Conservation (phyloP, 1,139 yeast genomes). For the Debaryomycetaceae sp. region DNA sequence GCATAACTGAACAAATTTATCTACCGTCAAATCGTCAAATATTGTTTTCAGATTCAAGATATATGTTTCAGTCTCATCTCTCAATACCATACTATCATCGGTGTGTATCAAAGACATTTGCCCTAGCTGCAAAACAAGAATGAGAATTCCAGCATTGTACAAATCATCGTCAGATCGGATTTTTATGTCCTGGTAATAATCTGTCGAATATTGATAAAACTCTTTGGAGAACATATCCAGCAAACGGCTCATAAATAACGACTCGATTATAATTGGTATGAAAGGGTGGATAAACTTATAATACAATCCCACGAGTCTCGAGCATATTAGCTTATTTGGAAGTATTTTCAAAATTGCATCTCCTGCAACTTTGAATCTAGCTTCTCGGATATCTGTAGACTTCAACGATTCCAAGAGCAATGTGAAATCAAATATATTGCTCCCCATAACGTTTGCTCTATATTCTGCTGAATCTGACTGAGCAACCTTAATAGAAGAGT, state of each 20-base stretch:
- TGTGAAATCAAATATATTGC: constrained; percentile 2
- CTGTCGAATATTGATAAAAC: constrained; percentile 22
- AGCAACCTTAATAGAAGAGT: background rate
- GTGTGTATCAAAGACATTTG: constrained; percentile 41
- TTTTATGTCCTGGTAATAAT: constrained; percentile 18
- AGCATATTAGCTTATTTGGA: constrained; percentile 27
- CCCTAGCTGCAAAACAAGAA: constrained; percentile 34
- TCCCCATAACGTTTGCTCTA: background rate
- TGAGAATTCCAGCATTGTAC: constrained; percentile 27
- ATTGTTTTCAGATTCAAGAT: background rate
- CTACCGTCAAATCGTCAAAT: background rate
- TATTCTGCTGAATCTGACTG: background rate
- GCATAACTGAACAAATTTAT: constrained; percentile 16
- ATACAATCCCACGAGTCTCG: constrained; percentile 31
- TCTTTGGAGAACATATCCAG: constrained; percentile 21
- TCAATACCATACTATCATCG: background rate
- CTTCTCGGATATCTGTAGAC: background rate
- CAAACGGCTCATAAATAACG: constrained; percentile 24
- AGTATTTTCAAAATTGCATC: constrained; percentile 26
- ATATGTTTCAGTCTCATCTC: background rate
- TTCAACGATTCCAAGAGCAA: background rate
- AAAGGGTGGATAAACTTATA: constrained; percentile 43
- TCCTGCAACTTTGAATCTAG: constrained; percentile 20
- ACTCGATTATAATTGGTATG: constrained; percentile 36
- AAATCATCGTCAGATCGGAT: constrained; percentile 34